These are phyloP conservation scores for Westerdykella sp. DNA, from an alignment of 2,329 filamentous ascomycete genomes.

Conservation along the genomic window DNA sequence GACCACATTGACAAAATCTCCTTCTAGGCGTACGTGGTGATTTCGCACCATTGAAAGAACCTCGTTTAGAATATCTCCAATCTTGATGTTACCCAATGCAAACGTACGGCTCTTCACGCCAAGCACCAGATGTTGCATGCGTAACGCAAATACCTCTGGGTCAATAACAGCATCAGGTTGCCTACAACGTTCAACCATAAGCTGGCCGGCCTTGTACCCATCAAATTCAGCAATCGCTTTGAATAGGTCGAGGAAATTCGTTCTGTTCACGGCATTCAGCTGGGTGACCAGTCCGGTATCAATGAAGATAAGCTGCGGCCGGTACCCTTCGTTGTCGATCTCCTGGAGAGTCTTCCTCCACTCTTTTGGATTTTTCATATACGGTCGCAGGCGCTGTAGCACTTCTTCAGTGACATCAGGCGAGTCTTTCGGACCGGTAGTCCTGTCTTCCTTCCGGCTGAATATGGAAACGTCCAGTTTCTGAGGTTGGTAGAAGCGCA, in stretches of 20 bases:
- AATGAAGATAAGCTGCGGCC: slow-evolving; percentile 94
- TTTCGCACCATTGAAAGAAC: slow-evolving; percentile 85
- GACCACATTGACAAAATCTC: slow-evolving; percentile 97
- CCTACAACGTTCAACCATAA: slow-evolving; percentile 94
- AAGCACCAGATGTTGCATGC: slow-evolving; percentile 94
- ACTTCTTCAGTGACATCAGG: slow-evolving; percentile 84
- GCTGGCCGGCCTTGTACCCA: slow-evolving; percentile 85
- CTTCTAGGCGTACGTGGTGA: slow-evolving; percentile 91
- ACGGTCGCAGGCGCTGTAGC: slow-evolving; percentile 69
- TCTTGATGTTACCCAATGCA: slow-evolving; percentile 88
- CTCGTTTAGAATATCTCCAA: slow-evolving; percentile 87
- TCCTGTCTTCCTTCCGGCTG: slow-evolving; percentile 31
- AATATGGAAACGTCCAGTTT: slow-evolving; percentile 59
- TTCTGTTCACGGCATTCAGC: slow-evolving; percentile 76
- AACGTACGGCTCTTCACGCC: slow-evolving; percentile 86
- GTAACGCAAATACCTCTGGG: slow-evolving; percentile 82
- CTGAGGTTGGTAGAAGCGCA: slow-evolving; percentile 87
- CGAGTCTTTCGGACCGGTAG: slow-evolving; percentile 42
- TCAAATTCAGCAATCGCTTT: slow-evolving; percentile 94
- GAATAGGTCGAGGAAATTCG: slow-evolving; percentile 93
- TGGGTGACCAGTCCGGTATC: slow-evolving; percentile 94
- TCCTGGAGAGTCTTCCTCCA: slow-evolving; percentile 71
- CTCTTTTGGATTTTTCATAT: slow-evolving; percentile 57
- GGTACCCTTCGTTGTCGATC: slow-evolving; percentile 80
- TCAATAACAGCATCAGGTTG: slow-evolving; percentile 88